A percentile compares a stretch with the other conserved stretches of the same genome.
phyloP scores from a whole-genome alignment of 352 stramenopile species.

The Pythium apleroticum region DNA sequence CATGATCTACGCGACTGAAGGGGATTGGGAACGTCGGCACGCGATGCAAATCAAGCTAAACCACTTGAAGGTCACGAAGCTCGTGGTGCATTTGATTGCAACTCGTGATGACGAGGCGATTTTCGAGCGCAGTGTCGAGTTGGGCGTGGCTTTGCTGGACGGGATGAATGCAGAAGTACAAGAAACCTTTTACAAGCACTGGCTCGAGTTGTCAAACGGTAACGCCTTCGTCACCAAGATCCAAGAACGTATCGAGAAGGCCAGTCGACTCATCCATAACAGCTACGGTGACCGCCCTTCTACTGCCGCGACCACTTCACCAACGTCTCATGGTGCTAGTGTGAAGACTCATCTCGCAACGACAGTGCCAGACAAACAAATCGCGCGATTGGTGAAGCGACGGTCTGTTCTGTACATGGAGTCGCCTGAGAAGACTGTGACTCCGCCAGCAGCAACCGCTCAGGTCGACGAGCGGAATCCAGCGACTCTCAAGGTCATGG shows the following conservation, averaged over 20 bases:
- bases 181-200: conserved; percentile 61
- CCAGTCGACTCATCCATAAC: conserved; percentile 6
- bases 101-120: conserved; percentile 52
- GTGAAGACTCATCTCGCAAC: background rate
- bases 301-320: background rate
- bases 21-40: conserved; percentile 41
- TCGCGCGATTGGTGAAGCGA: conserved; percentile 5
- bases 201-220: conserved; percentile 30
- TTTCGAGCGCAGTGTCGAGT: conserved; percentile 55
- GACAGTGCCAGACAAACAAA: conserved; percentile 4
- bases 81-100: conserved; percentile 68
- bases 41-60: conserved; percentile 73
- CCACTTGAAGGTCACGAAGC: conserved; percentile 51
- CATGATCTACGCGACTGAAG: conserved; percentile 68
- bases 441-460: background rate
- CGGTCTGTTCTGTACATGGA: conserved; percentile 8
- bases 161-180: conserved; percentile 80
- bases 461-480: background rate
- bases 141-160: conserved; percentile 67
- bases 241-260: conserved; percentile 32
- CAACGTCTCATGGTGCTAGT: background rate
- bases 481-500: conserved; percentile 11
- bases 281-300: background rate
- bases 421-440: background rate
- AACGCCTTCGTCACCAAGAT: conserved; percentile 53